These are phyloP conservation scores for Cryphonectria radicalis DNA, from an alignment of 2,329 filamentous ascomycete species.

Conservation along the genomic window DNA sequence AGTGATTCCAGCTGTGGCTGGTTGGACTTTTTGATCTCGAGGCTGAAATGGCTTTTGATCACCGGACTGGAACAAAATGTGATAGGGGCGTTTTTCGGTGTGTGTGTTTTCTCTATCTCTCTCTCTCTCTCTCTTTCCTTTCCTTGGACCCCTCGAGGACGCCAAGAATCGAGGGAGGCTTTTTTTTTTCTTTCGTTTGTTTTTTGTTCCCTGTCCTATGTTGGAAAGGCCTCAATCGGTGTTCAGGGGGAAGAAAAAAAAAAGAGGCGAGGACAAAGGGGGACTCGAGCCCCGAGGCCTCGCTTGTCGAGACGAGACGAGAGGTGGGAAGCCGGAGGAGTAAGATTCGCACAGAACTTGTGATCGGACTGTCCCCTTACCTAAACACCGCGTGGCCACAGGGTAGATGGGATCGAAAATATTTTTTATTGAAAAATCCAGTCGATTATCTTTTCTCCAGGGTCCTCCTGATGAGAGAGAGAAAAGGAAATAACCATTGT, in stretches of 20 bases:
- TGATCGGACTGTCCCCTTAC: not conserved
- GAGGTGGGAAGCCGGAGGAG: not conserved
- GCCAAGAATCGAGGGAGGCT: not conserved
- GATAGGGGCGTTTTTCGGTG: not conserved
- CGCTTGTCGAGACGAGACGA: slow-evolving; percentile 21
- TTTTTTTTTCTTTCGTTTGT: not conserved
- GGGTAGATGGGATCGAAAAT: not conserved
- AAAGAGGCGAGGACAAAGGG: not conserved
- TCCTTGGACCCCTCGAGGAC: not conserved
- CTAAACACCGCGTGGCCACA: slow-evolving; percentile 6
- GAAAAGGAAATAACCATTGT: not conserved
- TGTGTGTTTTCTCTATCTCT: too few relatives aligned
- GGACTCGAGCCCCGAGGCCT: not conserved
- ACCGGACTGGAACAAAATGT: not conserved
- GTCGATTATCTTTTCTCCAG: not conserved
- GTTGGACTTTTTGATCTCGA: not conserved
- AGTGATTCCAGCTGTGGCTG: not conserved
- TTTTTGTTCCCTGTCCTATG: too few relatives aligned
- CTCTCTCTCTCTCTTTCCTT: too few relatives aligned
- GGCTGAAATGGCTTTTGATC: slow-evolving; percentile 1
- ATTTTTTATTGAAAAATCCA: not conserved
- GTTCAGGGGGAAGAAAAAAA: not conserved
- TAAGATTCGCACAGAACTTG: not conserved
- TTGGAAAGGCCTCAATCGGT: not conserved
- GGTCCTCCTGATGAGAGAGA: not conserved